phyloP scores from a whole-genome alignment of 208 protist genomes.

The Leishmania arabica region DNA sequence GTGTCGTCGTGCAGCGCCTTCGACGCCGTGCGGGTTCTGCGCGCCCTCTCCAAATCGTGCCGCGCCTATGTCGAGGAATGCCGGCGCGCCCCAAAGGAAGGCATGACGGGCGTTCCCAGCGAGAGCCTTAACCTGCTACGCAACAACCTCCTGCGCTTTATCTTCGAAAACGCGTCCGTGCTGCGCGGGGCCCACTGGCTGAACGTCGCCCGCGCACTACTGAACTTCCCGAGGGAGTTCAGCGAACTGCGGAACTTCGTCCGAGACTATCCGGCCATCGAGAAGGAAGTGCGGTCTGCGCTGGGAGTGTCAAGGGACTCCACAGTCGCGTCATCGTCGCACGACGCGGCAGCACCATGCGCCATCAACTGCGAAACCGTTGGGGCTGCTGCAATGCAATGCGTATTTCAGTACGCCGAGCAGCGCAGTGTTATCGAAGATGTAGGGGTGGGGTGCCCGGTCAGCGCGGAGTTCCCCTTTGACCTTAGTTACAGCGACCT shows the following conservation, averaged over 20 bases:
- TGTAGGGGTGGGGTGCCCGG: background rate
- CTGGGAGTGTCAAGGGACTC: background rate
- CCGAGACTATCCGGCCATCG: conserved; percentile 22
- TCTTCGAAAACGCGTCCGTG: conserved; percentile 63
- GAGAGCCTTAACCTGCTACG: conserved; percentile 67
- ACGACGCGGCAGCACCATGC: background rate
- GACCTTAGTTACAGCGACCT: conserved; percentile 24
- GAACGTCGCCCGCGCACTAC: conserved; percentile 73
- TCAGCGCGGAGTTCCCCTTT: conserved; percentile 18
- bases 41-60: conserved; percentile 75
- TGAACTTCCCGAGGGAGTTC: conserved; percentile 70
- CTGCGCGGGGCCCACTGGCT: conserved; percentile 85
- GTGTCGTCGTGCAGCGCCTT: conserved; percentile 51
- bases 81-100: conserved; percentile 12
- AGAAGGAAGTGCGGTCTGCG: conserved; percentile 12
- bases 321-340: background rate
- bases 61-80: conserved; percentile 51
- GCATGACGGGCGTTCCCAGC: conserved; percentile 33
- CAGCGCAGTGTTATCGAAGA: background rate
- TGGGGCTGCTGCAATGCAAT: conserved; percentile 17
- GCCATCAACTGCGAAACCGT: conserved; percentile 25
- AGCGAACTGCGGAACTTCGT: conserved; percentile 18
- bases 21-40: conserved; percentile 81
- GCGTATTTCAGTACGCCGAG: conserved; percentile 36
- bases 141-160: conserved; percentile 60